Conservation (phyloP, 352 stramenopile species). For the Elongisporangium undulatum region DNA sequence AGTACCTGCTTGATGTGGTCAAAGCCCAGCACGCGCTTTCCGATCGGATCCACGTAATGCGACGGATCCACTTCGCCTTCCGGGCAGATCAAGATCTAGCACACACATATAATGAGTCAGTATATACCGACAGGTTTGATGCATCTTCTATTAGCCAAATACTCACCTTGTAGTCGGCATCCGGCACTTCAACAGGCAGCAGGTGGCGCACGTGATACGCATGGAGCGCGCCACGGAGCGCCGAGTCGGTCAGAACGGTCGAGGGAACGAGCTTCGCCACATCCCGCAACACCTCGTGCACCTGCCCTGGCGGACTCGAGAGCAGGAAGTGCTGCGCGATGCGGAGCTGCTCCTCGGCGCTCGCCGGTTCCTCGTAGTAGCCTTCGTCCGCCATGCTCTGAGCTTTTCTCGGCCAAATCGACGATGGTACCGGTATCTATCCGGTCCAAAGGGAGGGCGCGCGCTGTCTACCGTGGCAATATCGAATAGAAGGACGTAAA, state of each 20-base stretch:
- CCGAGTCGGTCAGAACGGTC: slow-evolving; percentile 62
- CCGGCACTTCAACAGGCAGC: slow-evolving; percentile 61
- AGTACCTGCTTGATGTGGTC: slow-evolving; percentile 80
- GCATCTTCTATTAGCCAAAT: background rate
- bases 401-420: background rate
- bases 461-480: background rate
- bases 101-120: background rate
- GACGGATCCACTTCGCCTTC: slow-evolving; percentile 74
- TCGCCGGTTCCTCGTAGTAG: slow-evolving; percentile 52
- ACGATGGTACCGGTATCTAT: slow-evolving; percentile 1
- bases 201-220: slow-evolving; percentile 76
- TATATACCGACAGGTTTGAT: slow-evolving; percentile 3
- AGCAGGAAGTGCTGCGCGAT: slow-evolving; percentile 89
- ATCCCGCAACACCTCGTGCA: slow-evolving; percentile 85
- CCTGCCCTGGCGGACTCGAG: slow-evolving; percentile 86
- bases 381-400: slow-evolving; percentile 59
- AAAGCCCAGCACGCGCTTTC: slow-evolving; percentile 72
- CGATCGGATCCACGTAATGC: slow-evolving; percentile 83
- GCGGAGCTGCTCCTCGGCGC: slow-evolving; percentile 87
- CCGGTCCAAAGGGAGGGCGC: background rate
- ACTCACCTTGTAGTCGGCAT: slow-evolving; percentile 71
- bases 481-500: background rate
- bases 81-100: slow-evolving; percentile 74
- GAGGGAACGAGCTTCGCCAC: slow-evolving; percentile 78
- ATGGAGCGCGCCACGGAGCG: slow-evolving; percentile 65